Evolutionary conservation across 2,329 filamentous ascomycete species (phyloP), one percentile per base, ranked within the genome.

Genomic region (Beauveria medogensis): DNA sequence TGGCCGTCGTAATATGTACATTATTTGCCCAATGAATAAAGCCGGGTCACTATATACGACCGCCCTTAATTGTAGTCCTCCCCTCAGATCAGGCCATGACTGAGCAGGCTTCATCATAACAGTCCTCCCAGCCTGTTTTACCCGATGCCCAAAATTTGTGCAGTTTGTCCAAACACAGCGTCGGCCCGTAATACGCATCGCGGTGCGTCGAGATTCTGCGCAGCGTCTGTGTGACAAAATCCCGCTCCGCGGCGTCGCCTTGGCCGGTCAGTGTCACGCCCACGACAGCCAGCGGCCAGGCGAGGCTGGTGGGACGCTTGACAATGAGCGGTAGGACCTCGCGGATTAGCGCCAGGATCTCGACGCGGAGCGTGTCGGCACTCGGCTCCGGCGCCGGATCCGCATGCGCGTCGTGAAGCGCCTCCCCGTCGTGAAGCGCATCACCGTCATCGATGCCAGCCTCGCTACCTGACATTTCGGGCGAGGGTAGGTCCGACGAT

Each of bases 121-220:
- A 59, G 18, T 59, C 56, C 20, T 59, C 56, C 56, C 56, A 59
- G 56, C 18, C 47, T 8, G 56, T 59, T 26, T 52, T 52, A 2
- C 47, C 47, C 20, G 47, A 59, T 10, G 56, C 56, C 56, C 56
- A 59, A 40, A 51, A 59, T 12, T 12, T 48, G 6, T 26, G 56
- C 24, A 59, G 56, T 30, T 59, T 52, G 20, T 8, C 14, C 14
- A 51, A 26, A 12, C 34, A 40, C 56, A 59, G 56, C 24, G 47
- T 52, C 10, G 56, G 47, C 1, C 56, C 46, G 14, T 59, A 58
- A 22, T 58, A 58, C 30, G 55, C 55, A 26, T 58, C 55, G 14
- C 55, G 55, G 14, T 58, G 55, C 30, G 46, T 48, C 26, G 55
- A 50, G 16, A 58, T 28, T 5, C 18, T 9, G 3, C 28, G 26